These are phyloP conservation scores for Diversispora epigaea DNA, from an alignment of 192 early-diverging fungal species.

Conservation along the genomic window DNA sequence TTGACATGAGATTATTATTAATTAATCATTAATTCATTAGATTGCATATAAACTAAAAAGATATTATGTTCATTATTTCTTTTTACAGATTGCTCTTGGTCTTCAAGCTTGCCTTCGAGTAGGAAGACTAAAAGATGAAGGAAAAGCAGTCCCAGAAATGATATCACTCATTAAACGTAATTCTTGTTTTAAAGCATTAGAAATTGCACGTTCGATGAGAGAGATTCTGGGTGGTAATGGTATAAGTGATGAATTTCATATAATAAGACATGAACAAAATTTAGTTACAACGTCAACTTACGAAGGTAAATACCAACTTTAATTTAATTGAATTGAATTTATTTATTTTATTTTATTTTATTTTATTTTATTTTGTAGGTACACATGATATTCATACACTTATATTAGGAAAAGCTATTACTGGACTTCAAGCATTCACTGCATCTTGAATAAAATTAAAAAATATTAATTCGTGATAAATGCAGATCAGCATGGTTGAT, in stretches of 20 bases:
- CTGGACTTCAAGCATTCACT: slow-evolving; percentile 79
- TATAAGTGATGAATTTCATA: slow-evolving; percentile 93
- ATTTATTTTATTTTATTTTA: background rate
- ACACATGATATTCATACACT: slow-evolving; percentile 95
- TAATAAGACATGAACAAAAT: slow-evolving; percentile 92
- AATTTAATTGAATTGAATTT: background rate
- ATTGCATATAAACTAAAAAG: background rate
- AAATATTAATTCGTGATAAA: background rate
- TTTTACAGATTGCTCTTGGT: slow-evolving; percentile 69
- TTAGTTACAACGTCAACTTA: slow-evolving; percentile 94
- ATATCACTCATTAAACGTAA: slow-evolving; percentile 96
- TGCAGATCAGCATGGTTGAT: too few relatives aligned
- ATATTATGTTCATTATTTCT: background rate
- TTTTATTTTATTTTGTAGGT: slow-evolving; percentile 35
- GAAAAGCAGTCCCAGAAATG: slow-evolving; percentile 88
- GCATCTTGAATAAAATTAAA: slow-evolving; percentile 16
- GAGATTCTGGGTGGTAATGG: slow-evolving; percentile 97
- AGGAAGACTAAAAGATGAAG: slow-evolving; percentile 88
- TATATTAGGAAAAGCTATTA: slow-evolving; percentile 91
- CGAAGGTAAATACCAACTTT: slow-evolving; percentile 55
- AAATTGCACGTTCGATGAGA: slow-evolving; percentile 85
- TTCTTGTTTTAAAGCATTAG: slow-evolving; percentile 89
- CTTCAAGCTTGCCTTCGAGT: slow-evolving; percentile 88
- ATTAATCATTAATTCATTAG: background rate
- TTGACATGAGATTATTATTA: background rate